Conservation (phyloP, 2,329 filamentous ascomycete genomes). For the Ophiostoma pallidulum region DNA sequence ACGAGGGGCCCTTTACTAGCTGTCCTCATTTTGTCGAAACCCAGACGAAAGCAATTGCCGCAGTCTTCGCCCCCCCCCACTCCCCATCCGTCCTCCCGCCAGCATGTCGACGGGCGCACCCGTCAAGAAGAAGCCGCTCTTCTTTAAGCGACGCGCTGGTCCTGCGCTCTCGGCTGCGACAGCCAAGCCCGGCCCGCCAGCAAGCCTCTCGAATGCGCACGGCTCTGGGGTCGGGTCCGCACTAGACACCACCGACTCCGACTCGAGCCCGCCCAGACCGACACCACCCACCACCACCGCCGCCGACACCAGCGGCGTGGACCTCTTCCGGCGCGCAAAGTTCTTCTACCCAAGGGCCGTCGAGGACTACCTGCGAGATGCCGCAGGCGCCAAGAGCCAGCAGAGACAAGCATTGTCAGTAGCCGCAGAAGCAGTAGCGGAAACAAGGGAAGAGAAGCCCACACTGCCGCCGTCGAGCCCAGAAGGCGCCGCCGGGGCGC, state of each 20-base stretch:
- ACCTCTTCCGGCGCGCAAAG: constrained; percentile 41
- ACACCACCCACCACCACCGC: neutral
- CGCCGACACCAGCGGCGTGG: constrained; percentile 26
- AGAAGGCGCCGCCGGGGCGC: too few relatives aligned
- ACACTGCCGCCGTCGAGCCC: neutral
- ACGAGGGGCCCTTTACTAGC: too few relatives aligned
- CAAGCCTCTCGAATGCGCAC: neutral
- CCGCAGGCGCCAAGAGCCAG: too few relatives aligned
- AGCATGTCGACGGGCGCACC: neutral
- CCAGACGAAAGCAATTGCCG: too few relatives aligned
- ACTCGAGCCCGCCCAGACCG: neutral
- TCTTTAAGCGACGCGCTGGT: constrained; percentile 15
- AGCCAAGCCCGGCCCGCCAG: neutral
- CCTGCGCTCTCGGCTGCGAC: neutral
- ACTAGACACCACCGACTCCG: constrained; percentile 1
- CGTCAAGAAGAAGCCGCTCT: constrained; percentile 12
- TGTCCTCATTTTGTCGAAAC: too few relatives aligned
- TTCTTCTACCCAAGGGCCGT: constrained; percentile 33
- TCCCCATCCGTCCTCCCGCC: too few relatives aligned
- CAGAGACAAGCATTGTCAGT: neutral
- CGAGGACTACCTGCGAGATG: constrained; percentile 18
- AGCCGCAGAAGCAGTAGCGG: neutral
- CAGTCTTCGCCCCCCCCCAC: too few relatives aligned
- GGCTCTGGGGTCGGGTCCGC: neutral
- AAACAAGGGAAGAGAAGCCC: constrained; percentile 9